A percentile compares a stretch with the other conserved stretches of the same genome.
These are phyloP conservation scores for Euphorbia tirucalli DNA, from an alignment of 345 rosid species.

Conservation along the genomic window DNA sequence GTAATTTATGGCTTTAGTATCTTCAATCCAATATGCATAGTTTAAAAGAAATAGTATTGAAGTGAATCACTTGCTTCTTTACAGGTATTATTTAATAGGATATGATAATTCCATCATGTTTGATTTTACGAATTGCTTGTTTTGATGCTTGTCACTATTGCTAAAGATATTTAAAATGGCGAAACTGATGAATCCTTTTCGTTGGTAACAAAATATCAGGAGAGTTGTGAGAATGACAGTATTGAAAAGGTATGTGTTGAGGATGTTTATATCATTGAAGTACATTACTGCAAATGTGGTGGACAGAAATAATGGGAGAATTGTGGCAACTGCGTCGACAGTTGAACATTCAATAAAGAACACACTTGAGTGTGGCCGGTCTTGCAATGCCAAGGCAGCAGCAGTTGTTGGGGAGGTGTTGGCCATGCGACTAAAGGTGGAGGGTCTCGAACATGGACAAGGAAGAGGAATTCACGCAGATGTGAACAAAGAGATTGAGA, in stretches of 20 bases:
- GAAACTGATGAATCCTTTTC: not conserved
- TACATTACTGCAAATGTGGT: slow-evolving; percentile 77
- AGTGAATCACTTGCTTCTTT: not conserved
- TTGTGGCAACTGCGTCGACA: slow-evolving; percentile 68
- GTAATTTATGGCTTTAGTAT: not conserved
- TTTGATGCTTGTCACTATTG: not conserved
- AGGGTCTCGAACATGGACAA: slow-evolving; percentile 76
- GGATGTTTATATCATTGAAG: slow-evolving; percentile 70
- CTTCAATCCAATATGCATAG: not conserved
- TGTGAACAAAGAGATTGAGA: slow-evolving; percentile 71
- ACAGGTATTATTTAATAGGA: not conserved
- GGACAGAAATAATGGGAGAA: slow-evolving; percentile 75
- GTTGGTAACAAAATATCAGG: slow-evolving; percentile 6
- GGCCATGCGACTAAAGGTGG: slow-evolving; percentile 77
- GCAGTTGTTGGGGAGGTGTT: slow-evolving; percentile 71
- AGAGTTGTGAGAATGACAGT: slow-evolving; percentile 42
- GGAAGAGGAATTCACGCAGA: slow-evolving; percentile 73
- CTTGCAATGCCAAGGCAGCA: slow-evolving; percentile 83
- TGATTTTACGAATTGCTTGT: not conserved
- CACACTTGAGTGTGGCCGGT: slow-evolving; percentile 69
- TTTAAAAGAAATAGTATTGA: not conserved
- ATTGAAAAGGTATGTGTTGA: slow-evolving; percentile 60
- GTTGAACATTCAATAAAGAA: slow-evolving; percentile 76
- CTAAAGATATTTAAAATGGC: not conserved
- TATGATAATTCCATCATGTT: not conserved